Evolutionary conservation across 2,329 filamentous ascomycete genomes (phyloP).

Genomic region (Xylariaceae sp.): DNA sequence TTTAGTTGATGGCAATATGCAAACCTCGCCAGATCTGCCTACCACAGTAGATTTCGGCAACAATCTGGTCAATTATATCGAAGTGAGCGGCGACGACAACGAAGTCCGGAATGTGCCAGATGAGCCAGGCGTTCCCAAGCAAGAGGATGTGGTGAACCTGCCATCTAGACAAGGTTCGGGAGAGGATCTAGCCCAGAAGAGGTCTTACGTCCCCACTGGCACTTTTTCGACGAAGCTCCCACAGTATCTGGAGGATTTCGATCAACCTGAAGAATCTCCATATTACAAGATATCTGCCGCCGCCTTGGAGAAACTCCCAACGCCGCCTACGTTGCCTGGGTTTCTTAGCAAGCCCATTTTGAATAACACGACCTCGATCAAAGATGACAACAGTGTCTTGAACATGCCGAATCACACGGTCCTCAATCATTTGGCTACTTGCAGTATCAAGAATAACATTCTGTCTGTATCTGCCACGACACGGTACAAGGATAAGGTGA

Average conservation of each 20-base stretch:
- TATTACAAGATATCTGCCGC: constrained; percentile 70
- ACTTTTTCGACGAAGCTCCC: constrained; percentile 74
- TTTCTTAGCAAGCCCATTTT: constrained; percentile 93
- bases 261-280: constrained; percentile 74
- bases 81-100: constrained; percentile 63
- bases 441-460: constrained; percentile 95
- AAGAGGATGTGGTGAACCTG: constrained; percentile 25
- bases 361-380: constrained; percentile 86
- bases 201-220: constrained; percentile 50
- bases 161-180: constrained; percentile 31
- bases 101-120: constrained; percentile 26
- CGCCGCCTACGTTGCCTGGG: constrained; percentile 79
- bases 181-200: constrained; percentile 44
- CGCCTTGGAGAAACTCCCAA: constrained; percentile 74
- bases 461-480: constrained; percentile 94
- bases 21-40: constrained; percentile 78
- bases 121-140: constrained; percentile 26
- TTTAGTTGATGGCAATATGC: constrained; percentile 90
- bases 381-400: constrained; percentile 95
- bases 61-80: constrained; percentile 97
- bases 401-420: constrained; percentile 98
- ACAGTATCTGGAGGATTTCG: constrained; percentile 80
- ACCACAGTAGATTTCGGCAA: constrained; percentile 98
- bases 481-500: constrained; percentile 91
- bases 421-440: constrained; percentile 92